These are phyloP conservation scores for Podila verticillata DNA, from an alignment of 192 early-diverging fungal genomes.

Conservation along the genomic window DNA sequence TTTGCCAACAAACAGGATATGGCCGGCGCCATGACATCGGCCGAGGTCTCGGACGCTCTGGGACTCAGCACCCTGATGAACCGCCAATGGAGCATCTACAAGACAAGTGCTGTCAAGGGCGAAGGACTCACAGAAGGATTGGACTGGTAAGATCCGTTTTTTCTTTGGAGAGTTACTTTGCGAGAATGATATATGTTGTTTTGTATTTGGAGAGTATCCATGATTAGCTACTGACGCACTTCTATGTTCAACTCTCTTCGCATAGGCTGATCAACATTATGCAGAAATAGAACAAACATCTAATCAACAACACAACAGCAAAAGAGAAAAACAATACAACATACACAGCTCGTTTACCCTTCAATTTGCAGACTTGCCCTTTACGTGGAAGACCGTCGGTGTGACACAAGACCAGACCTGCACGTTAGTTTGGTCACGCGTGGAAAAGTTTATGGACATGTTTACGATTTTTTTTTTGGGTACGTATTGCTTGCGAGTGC, in stretches of 20 bases:
- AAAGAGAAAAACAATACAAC: not conserved
- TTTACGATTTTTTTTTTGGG: too few species aligned
- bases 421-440: too few species aligned
- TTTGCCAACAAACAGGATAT: conserved; percentile 99
- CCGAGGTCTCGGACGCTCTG: conserved; percentile 88
- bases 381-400: too few species aligned
- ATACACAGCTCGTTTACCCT: too few species aligned
- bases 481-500: too few species aligned
- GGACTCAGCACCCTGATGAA: conserved; percentile 87
- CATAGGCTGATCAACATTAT: conserved; percentile 46
- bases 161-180: not conserved
- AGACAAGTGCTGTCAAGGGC: conserved; percentile 93
- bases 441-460: too few species aligned
- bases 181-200: not conserved
- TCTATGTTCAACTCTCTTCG: not conserved
- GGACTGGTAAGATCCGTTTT: conserved; percentile 80
- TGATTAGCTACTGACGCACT: too few species aligned
- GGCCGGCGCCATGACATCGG: conserved; percentile 88
- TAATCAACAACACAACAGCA: not conserved
- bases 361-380: too few species aligned
- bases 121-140: conserved; percentile 92
- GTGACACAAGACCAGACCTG: too few species aligned
- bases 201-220: not conserved
- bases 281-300: conserved; percentile 26
- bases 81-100: conserved; percentile 94